Conservation (phyloP, 495 filamentous ascomycete genomes). For the Penicillium samsonianum region DNA sequence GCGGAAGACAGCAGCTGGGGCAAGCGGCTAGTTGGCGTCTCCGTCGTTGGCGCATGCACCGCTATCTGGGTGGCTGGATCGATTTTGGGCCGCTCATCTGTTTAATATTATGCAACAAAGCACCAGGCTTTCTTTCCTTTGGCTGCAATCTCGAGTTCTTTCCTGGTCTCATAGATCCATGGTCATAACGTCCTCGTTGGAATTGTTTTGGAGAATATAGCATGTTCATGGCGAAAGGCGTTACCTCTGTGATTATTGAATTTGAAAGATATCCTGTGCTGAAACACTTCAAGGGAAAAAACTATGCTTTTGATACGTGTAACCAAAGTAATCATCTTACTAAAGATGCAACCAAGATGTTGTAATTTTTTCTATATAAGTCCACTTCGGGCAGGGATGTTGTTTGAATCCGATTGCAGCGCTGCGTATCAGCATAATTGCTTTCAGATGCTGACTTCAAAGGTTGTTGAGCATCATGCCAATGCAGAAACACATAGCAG, state of each 20-base stretch:
- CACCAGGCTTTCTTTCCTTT: neutral
- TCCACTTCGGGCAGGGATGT: too few species aligned
- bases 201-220: neutral
- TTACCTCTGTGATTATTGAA: slow-evolving; percentile 1
- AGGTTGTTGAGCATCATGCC: too few species aligned
- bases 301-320: neutral
- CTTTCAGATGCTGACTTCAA: too few species aligned
- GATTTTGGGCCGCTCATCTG: slow-evolving; percentile 33
- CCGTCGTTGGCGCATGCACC: slow-evolving; percentile 64
- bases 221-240: slow-evolving; percentile 3
- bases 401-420: too few species aligned
- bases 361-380: too few species aligned
- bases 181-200: neutral
- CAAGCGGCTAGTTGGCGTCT: slow-evolving; percentile 66
- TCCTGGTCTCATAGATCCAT: neutral
- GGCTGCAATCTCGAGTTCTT: neutral
- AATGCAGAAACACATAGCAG: too few species aligned
- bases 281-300: neutral
- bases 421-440: too few species aligned
- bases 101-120: slow-evolving; percentile 16
- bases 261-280: slow-evolving; percentile 4
- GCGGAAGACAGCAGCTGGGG: slow-evolving; percentile 67
- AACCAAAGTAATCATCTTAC: slow-evolving; percentile 2
- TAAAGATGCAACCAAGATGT: slow-evolving; percentile 7
- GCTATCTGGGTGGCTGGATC: slow-evolving; percentile 68